These are phyloP conservation scores for Cladosporium colombiae DNA, from an alignment of 2,329 filamentous ascomycete genomes.

Conservation along the genomic window DNA sequence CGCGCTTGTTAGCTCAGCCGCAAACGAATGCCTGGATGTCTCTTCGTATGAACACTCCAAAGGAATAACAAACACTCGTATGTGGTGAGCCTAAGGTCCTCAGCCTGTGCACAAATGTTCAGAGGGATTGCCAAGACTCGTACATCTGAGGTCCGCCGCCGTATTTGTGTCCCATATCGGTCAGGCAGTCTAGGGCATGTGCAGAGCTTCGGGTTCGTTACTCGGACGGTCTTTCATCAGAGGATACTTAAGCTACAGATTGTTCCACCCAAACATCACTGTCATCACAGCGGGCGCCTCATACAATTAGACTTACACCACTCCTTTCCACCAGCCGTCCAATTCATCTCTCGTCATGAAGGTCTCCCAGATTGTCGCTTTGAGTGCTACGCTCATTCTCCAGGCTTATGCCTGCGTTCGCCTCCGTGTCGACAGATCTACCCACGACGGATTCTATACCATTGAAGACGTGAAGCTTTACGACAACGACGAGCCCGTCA, in stretches of 20 bases:
- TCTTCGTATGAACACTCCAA: too few relatives aligned
- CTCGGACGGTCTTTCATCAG: neutral
- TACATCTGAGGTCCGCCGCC: neutral
- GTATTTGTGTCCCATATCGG: too few relatives aligned
- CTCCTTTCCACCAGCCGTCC: neutral
- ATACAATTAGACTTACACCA: neutral
- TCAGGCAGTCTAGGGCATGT: neutral
- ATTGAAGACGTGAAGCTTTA: conserved; percentile 7
- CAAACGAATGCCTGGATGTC: too few relatives aligned
- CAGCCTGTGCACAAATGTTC: too few relatives aligned
- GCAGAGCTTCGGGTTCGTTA: neutral
- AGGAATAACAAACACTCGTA: too few relatives aligned
- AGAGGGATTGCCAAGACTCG: neutral
- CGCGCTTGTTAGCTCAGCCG: too few relatives aligned
- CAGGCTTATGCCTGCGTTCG: conserved; percentile 10
- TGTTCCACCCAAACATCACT: neutral
- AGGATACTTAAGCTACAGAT: neutral
- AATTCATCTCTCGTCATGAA: neutral
- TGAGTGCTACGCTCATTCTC: neutral
- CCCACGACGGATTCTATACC: neutral
- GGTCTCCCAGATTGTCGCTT: neutral
- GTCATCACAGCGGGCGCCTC: neutral
- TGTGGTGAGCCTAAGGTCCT: too few relatives aligned
- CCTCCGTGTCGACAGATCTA: conserved; percentile 7
- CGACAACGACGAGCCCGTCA: neutral